These are phyloP conservation scores for Colletotrichum scovillei DNA, from an alignment of 2,329 filamentous ascomycete species.

Conservation along the genomic window DNA sequence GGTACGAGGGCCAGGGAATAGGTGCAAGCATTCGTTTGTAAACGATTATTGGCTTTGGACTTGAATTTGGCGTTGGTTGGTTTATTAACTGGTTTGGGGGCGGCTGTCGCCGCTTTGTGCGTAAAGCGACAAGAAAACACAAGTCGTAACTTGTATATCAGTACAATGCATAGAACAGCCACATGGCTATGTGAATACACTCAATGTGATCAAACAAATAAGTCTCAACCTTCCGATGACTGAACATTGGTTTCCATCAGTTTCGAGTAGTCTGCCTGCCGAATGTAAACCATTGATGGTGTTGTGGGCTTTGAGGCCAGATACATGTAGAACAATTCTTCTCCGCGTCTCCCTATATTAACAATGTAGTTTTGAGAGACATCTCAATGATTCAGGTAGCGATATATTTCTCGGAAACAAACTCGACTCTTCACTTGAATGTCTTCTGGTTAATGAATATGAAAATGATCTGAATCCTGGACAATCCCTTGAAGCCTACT, in stretches of 20 bases:
- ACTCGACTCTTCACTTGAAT: neutral
- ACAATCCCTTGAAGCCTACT: too few relatives aligned
- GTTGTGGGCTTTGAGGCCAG: too few relatives aligned
- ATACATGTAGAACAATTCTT: neutral
- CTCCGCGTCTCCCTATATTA: neutral
- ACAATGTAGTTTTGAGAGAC: neutral
- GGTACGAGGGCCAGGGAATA: constrained; percentile 77
- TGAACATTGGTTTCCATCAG: too few relatives aligned
- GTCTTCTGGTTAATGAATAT: too few relatives aligned
- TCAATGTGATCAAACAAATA: neutral
- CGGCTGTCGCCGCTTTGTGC: neutral
- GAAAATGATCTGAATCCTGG: too few relatives aligned
- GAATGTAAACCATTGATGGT: neutral
- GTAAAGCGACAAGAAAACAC: neutral
- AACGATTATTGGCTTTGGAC: constrained; percentile 37
- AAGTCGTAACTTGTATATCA: neutral
- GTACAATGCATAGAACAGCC: neutral
- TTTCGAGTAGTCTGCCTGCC: too few relatives aligned
- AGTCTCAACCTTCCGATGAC: too few relatives aligned
- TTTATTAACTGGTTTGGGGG: constrained; percentile 3
- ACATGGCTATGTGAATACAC: neutral
- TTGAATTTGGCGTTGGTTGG: constrained; percentile 12
- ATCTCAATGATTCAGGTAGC: neutral
- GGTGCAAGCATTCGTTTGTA: constrained; percentile 71
- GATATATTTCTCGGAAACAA: neutral